Evolutionary conservation across 306 rosid genomes (phyloP).

Genomic region (Rubus idaeus): DNA sequence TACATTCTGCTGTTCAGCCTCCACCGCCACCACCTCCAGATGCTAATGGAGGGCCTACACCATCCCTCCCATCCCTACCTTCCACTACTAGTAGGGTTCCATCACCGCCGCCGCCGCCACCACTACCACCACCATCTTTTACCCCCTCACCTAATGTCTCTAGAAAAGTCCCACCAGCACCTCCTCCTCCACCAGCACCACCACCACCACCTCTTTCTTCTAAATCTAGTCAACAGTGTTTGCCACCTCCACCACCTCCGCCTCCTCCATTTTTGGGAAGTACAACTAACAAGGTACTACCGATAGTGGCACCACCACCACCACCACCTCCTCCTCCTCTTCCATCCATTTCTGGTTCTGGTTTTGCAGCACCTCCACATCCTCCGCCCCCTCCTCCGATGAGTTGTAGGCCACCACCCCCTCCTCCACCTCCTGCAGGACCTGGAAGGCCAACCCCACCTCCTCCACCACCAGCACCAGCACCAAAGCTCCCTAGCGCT

Average conservation of each 20-base stretch:
- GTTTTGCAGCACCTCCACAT: constrained; percentile 21
- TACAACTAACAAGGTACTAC: constrained; percentile 4
- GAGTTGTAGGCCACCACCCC: constrained; percentile 28
- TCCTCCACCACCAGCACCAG: constrained; percentile 44
- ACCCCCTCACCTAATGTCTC: constrained; percentile 22
- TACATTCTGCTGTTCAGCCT: constrained; percentile 14
- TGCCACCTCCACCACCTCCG: constrained; percentile 27
- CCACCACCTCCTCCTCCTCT: constrained; percentile 21
- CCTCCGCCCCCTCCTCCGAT: constrained; percentile 33
- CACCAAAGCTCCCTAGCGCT: constrained; percentile 51
- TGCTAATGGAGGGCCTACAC: not conserved
- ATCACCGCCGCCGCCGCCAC: constrained; percentile 7
- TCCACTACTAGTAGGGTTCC: constrained; percentile 1
- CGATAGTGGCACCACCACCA: not conserved
- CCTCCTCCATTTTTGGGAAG: constrained; percentile 20
- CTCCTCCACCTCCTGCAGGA: constrained; percentile 53
- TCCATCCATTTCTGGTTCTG: constrained; percentile 22
- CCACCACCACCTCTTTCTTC: constrained; percentile 24
- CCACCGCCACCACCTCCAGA: constrained; percentile 24
- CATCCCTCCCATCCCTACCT: not conserved
- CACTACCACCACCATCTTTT: constrained; percentile 12
- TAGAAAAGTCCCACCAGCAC: not conserved
- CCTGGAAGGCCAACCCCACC: constrained; percentile 31
- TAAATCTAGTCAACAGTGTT: constrained; percentile 21
- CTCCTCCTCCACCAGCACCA: constrained; percentile 7